These are phyloP conservation scores for Gamarada debralockiae DNA, from an alignment of 495 filamentous ascomycete species.

Conservation along the genomic window DNA sequence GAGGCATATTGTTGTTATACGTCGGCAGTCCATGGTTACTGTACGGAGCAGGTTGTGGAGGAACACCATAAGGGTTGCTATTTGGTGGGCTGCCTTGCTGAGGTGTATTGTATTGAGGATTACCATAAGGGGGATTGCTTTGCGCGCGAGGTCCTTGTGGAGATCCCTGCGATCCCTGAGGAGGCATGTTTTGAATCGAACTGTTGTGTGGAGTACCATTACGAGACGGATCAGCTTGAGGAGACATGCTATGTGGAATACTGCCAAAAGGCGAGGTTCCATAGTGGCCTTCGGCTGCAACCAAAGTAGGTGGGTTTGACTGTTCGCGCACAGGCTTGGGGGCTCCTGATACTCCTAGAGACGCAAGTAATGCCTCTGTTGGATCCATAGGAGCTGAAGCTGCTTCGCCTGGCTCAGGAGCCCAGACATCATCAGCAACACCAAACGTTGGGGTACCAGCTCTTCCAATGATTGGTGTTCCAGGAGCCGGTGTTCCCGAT, in stretches of 20 bases:
- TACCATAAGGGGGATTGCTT: neutral
- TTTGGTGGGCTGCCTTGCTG: neutral
- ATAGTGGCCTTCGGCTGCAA: neutral
- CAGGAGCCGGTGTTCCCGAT: slow-evolving; percentile 6
- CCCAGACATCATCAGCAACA: slow-evolving; percentile 23
- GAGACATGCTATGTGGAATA: neutral
- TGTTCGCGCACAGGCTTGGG: slow-evolving; percentile 20
- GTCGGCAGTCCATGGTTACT: neutral
- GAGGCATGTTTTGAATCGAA: neutral
- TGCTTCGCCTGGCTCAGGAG: slow-evolving; percentile 23
- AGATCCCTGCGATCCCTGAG: neutral
- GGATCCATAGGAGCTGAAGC: slow-evolving; percentile 14
- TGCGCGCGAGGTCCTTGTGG: neutral
- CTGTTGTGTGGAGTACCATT: neutral
- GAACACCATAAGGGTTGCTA: neutral
- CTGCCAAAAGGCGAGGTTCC: neutral
- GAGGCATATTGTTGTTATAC: neutral
- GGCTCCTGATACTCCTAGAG: slow-evolving; percentile 24
- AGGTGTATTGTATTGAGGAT: neutral
- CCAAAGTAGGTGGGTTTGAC: slow-evolving; percentile 3
- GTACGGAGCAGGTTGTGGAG: too few species aligned
- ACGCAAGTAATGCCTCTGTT: slow-evolving; percentile 24
- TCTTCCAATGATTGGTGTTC: slow-evolving; percentile 19
- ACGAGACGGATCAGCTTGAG: neutral
- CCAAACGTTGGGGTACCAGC: slow-evolving; percentile 1